A percentile compares a stretch with the other conserved stretches of the same genome.
Evolutionary conservation across 371 early-diverging fungal species (phyloP).

Genomic region (Polyrhizophydium stewartii): DNA sequence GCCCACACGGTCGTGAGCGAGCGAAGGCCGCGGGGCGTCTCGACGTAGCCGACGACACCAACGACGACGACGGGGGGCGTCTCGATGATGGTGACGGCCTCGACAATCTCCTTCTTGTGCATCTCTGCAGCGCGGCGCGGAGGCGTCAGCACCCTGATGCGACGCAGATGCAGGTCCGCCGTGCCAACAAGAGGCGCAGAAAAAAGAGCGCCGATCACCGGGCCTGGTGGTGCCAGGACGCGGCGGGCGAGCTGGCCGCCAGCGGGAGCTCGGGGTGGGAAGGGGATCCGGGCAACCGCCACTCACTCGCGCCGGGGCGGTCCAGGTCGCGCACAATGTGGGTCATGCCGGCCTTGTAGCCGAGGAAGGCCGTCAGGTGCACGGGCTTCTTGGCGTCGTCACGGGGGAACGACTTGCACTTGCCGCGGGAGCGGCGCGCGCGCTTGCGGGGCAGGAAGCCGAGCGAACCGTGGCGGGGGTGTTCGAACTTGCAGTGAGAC

Average conservation of each 20-base stretch:
- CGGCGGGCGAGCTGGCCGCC: neutral
- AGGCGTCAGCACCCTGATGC: too few relatives aligned
- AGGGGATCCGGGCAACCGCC: neutral
- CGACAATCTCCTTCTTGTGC: conserved; percentile 99
- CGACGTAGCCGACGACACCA: conserved; percentile 99
- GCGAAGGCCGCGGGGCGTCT: conserved; percentile 97
- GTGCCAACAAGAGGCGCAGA: too few relatives aligned
- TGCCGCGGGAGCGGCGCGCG: conserved; percentile 90
- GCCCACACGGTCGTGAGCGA: conserved; percentile 98
- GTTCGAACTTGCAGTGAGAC: conserved; percentile 80
- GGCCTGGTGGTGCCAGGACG: too few relatives aligned
- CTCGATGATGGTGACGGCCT: conserved; percentile 99
- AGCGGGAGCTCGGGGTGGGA: neutral
- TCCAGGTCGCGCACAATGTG: conserved; percentile 99
- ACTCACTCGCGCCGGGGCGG: conserved; percentile 92
- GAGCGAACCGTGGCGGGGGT: conserved; percentile 68
- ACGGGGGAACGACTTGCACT: conserved; percentile 98
- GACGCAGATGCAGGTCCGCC: neutral
- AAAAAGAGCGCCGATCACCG: too few relatives aligned
- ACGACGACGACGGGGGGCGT: conserved; percentile 98
- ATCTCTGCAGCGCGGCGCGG: conserved; percentile 55
- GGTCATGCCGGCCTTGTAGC: conserved; percentile 99
- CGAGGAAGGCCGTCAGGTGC: conserved; percentile 98
- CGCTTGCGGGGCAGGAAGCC: conserved; percentile 99
- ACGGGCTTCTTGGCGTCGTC: conserved; percentile 95